Percentiles rank a stretch among this genome's conserved stretches.
Conservation (phyloP, 192 early-diverging fungal genomes). For the Spizellomyces sp. region DNA sequence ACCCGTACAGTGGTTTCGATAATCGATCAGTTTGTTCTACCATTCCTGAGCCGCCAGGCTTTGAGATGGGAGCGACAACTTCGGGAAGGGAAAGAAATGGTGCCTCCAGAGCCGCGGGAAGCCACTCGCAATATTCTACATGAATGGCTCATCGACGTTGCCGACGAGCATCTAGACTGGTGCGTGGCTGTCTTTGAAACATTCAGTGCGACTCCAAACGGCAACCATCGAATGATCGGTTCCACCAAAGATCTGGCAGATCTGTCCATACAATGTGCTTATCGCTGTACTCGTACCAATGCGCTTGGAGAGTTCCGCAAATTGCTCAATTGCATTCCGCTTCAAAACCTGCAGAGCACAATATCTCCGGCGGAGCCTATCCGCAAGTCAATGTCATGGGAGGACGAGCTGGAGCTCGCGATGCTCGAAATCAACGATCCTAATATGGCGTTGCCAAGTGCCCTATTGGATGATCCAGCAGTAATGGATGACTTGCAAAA, state of each 20-base stretch:
- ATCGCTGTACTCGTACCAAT: conserved; percentile 11
- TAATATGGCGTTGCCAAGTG: neutral
- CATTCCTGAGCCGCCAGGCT: conserved; percentile 4
- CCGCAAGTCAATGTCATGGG: conserved; percentile 24
- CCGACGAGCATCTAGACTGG: conserved; percentile 20
- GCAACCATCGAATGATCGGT: neutral
- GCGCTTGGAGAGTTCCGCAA: conserved; percentile 14
- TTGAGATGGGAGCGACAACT: neutral
- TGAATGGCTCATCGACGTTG: conserved; percentile 5
- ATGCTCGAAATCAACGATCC: conserved; percentile 24
- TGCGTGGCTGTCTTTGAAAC: conserved; percentile 9
- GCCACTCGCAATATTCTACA: conserved; percentile 4
- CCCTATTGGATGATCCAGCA: neutral
- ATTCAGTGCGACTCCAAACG: neutral
- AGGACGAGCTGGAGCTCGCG: conserved; percentile 43
- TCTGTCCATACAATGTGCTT: conserved; percentile 39
- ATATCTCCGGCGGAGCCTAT: neutral
- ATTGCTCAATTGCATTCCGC: conserved; percentile 17
- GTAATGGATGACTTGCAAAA: neutral
- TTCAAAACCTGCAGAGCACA: too few species aligned
- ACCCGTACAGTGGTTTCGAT: conserved; percentile 4
- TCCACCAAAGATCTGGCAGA: neutral
- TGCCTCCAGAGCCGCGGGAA: neutral
- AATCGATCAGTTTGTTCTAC: conserved; percentile 12
- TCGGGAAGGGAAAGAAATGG: neutral